Conservation (phyloP, 805 yeast genomes). For the Saccharomycopsis microspora region DNA sequence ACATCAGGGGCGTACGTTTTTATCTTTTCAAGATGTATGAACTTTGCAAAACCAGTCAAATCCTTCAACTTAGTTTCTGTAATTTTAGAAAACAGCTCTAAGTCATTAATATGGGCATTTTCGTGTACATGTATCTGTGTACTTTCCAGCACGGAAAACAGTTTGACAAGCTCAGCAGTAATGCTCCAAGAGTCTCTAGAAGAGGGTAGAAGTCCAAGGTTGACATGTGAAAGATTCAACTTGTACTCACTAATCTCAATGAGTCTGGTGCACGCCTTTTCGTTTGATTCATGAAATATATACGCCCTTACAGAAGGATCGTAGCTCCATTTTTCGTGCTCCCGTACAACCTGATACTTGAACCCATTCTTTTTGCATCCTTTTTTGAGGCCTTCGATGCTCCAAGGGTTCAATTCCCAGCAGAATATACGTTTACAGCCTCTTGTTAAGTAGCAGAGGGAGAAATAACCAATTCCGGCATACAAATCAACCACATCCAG, state of each 20-base stretch:
- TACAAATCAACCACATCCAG: conserved; percentile 56
- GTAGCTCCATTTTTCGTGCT: conserved; percentile 24
- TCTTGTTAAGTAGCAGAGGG: conserved; percentile 49
- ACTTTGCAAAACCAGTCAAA: conserved; percentile 9
- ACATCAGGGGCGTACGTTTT: conserved; percentile 85
- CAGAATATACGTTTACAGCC: conserved; percentile 47
- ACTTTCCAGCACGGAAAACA: conserved; percentile 1
- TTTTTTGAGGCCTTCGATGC: conserved; percentile 54
- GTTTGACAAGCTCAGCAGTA: conserved; percentile 24
- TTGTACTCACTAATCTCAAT: not conserved
- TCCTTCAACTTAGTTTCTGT: not conserved
- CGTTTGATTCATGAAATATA: conserved; percentile 58
- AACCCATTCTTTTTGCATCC: conserved; percentile 40
- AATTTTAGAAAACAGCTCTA: not conserved
- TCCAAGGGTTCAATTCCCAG: conserved; percentile 85
- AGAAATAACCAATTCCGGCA: conserved; percentile 80
- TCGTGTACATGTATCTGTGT: conserved; percentile 60
- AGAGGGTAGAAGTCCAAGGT: conserved; percentile 69
- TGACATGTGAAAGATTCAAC: conserved; percentile 43
- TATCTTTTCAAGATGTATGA: conserved; percentile 44
- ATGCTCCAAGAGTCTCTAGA: conserved; percentile 52
- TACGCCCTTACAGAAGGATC: conserved; percentile 21
- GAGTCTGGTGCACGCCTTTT: conserved; percentile 33
- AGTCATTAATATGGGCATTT: conserved; percentile 31
- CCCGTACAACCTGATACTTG: conserved; percentile 25